These are phyloP conservation scores for Kwoniella newhampshirensis DNA, from an alignment of 768 basidiomycete species.

Conservation along the genomic window DNA sequence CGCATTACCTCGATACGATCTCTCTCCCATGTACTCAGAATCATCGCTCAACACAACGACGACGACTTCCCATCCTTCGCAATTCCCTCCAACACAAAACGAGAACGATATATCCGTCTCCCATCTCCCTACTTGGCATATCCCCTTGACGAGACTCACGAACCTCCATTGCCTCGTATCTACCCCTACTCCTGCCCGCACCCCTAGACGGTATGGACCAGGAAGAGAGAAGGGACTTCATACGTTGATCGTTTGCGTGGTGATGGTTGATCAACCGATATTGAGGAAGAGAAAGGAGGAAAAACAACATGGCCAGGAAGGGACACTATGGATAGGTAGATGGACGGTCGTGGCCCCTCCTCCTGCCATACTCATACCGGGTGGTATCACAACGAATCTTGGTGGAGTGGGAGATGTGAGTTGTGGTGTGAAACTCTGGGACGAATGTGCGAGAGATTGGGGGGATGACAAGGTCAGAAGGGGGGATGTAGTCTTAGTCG, in stretches of 20 bases:
- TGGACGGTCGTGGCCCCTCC: constrained; percentile 34
- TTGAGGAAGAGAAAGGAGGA: constrained; percentile 33
- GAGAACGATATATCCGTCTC: constrained; percentile 16
- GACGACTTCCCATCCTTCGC: constrained; percentile 19
- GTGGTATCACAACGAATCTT: not conserved
- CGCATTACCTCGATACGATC: constrained; percentile 1
- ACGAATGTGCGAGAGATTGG: constrained; percentile 35
- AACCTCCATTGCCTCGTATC: constrained; percentile 14
- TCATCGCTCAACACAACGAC: constrained; percentile 38
- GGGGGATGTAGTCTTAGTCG: constrained; percentile 42
- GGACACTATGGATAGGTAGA: constrained; percentile 32
- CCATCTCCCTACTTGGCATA: constrained; percentile 38
- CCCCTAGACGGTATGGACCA: not conserved
- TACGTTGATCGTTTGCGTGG: constrained; percentile 30
- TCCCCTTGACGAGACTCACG: constrained; percentile 34
- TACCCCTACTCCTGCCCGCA: not conserved
- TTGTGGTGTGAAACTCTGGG: constrained; percentile 41
- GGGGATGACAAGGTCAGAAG: constrained; percentile 29
- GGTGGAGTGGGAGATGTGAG: constrained; percentile 11
- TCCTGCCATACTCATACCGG: not conserved
- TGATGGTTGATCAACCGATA: constrained; percentile 28
- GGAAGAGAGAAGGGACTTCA: constrained; percentile 6
- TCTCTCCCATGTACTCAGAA: constrained; percentile 13
- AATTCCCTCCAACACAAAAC: constrained; percentile 22
- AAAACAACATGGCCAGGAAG: constrained; percentile 29